Percentiles rank a stretch among this genome's conserved stretches.
These are phyloP conservation scores for Astrothelium macrocarpum DNA, from an alignment of 495 filamentous ascomycete genomes.

Conservation along the genomic window DNA sequence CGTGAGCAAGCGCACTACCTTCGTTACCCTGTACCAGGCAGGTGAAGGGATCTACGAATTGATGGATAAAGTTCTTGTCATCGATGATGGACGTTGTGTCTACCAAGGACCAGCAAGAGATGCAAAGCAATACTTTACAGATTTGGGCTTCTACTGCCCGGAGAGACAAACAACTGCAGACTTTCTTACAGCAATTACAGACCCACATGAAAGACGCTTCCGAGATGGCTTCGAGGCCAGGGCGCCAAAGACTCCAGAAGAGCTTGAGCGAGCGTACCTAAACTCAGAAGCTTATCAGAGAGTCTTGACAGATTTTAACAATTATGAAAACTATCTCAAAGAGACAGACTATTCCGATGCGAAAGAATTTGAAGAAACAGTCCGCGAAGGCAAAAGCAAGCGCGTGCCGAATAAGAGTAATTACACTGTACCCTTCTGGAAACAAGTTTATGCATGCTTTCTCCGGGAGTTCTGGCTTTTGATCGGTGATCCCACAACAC, in stretches of 20 bases:
- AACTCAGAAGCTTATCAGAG: constrained; percentile 44
- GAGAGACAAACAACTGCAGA: constrained; percentile 63
- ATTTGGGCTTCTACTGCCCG: constrained; percentile 59
- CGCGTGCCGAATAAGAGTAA: constrained; percentile 57
- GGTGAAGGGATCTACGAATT: constrained; percentile 74
- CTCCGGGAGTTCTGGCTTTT: constrained; percentile 69
- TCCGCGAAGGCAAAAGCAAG: constrained; percentile 58
- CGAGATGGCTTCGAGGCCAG: constrained; percentile 54
- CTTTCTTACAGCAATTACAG: constrained; percentile 68
- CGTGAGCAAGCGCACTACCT: constrained; percentile 66
- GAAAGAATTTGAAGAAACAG: constrained; percentile 57
- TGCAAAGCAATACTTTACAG: constrained; percentile 58
- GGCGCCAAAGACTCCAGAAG: constrained; percentile 51
- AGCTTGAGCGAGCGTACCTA: constrained; percentile 53
- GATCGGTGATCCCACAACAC: constrained; percentile 59
- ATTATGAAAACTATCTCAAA: constrained; percentile 52
- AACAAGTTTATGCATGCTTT: constrained; percentile 61
- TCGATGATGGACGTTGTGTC: constrained; percentile 56
- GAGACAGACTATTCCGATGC: constrained; percentile 55
- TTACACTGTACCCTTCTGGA: constrained; percentile 60
- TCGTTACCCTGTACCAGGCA: constrained; percentile 78
- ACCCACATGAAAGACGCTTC: constrained; percentile 57
- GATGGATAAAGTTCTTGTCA: constrained; percentile 67
- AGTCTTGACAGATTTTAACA: constrained; percentile 45
- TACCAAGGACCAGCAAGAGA: constrained; percentile 53